Base-by-base conservation (phyloP, 352 stramenopile species). In the Pythium volutum region DNA sequence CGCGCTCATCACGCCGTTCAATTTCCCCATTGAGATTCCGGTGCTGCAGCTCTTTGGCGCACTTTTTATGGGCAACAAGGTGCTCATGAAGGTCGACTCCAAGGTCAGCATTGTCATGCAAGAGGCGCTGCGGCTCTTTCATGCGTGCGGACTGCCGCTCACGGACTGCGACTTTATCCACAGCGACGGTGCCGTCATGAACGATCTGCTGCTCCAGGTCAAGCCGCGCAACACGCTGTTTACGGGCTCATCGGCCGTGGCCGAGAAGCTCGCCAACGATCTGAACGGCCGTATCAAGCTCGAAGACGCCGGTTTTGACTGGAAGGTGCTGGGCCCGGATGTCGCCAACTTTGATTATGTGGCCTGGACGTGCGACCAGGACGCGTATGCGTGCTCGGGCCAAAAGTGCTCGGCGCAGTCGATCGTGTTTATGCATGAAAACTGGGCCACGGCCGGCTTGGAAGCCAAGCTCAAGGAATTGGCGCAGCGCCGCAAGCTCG, bases 351-450 rank as follows among this genome's bases (percentile, higher is more conserved):
- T 98, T 20, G 95, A 99, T 62, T 99, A 99, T 70, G 96, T 99
- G 15, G 95, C 96, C 11, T 99, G 93, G 91, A 96, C 96, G 66
- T 98, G 89, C 52, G 97, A 99, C 75, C 97, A 99, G 86, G 97
- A 99, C 75, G 97, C 97, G 10, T 99, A 99, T 69, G 97, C 96
- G 23, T 98, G 84, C 69, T 96, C 87, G n/a, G 97, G 97, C 36
- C 97, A 99, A 75, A 99, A 99, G 84, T 99, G 97, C 80, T 98
- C 93, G 18, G 97, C 97, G 11, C 93, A 99, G 76, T 99, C 95
- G 47, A 98, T 99, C 59, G 77, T 99, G 29, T 99, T 99, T 77
- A 91, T 98, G 73, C 97, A 99, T 80, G 94, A 98, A 68, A 98
- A 98, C 79, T 99, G 96, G 96, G 58, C 67, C 48, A 66, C 89